phyloP scores from a whole-genome alignment of 2,329 filamentous ascomycete genomes.

The Cladophialophora yegresii region DNA sequence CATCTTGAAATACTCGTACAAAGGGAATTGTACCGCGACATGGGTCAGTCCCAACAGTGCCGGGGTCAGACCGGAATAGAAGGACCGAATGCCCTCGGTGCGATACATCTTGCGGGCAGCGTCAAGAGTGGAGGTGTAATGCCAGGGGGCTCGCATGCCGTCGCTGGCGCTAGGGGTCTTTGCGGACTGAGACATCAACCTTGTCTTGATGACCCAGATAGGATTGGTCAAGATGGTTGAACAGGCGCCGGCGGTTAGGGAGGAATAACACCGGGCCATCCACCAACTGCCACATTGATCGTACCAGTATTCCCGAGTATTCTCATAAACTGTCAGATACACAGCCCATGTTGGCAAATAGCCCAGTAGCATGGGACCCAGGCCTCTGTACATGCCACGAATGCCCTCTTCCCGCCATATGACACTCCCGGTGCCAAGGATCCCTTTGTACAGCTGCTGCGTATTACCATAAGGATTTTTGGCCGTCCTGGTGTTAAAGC shows the following conservation, averaged over 20 bases:
- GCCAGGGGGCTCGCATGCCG: conserved; percentile 65
- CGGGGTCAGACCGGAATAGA: conserved; percentile 92
- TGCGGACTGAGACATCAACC: conserved; percentile 87
- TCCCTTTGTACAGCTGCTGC: conserved; percentile 72
- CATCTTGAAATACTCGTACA: conserved; percentile 91
- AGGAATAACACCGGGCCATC: conserved; percentile 82
- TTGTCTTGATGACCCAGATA: conserved; percentile 99
- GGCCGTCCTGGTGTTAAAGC: conserved; percentile 61
- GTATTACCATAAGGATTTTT: conserved; percentile 48
- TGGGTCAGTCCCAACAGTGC: conserved; percentile 89
- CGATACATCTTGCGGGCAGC: conserved; percentile 95
- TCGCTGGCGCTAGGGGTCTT: conserved; percentile 57
- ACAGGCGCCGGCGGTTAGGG: conserved; percentile 84
- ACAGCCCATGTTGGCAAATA: conserved; percentile 98
- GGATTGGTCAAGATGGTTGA: conserved; percentile 95
- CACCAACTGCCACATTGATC: conserved; percentile 71
- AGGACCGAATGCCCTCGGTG: conserved; percentile 82
- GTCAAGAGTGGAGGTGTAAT: conserved; percentile 86
- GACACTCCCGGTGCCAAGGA: conserved; percentile 79
- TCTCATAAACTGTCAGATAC: conserved; percentile 95
- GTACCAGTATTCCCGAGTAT: conserved; percentile 70
- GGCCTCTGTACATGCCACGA: conserved; percentile 84
- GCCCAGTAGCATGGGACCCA: conserved; percentile 91
- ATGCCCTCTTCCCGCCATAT: conserved; percentile 90
- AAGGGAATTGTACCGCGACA: conserved; percentile 94